These are phyloP conservation scores for Emydomyces testavorans DNA, from an alignment of 2,329 filamentous ascomycete species.

Conservation along the genomic window DNA sequence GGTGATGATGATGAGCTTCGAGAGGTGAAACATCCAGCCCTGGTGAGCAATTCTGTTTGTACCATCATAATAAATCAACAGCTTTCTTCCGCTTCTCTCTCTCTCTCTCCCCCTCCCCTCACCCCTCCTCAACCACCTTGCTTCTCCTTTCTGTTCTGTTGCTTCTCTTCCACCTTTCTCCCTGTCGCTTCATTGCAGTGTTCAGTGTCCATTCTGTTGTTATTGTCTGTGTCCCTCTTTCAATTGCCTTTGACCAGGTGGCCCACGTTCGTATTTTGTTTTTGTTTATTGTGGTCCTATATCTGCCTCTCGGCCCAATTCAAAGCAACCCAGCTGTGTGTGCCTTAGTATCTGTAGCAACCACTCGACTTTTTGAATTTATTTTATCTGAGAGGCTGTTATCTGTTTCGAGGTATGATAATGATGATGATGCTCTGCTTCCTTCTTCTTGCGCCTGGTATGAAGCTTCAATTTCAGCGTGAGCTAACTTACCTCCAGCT, in stretches of 20 bases:
- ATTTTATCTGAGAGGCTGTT: background rate
- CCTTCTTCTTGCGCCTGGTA: background rate
- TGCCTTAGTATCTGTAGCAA: background rate
- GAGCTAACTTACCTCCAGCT: slow-evolving; percentile 1
- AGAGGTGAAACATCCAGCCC: background rate
- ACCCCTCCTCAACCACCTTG: slow-evolving; percentile 7
- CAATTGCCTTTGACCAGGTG: background rate
- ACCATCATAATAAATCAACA: too few species aligned
- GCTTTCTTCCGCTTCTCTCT: slow-evolving; percentile 10
- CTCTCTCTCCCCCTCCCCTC: slow-evolving; percentile 11
- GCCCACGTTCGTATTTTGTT: background rate
- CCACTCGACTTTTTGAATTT: background rate
- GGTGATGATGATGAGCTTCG: background rate
- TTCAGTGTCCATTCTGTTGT: slow-evolving; percentile 12
- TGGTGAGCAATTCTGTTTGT: too few species aligned
- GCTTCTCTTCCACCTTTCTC: background rate
- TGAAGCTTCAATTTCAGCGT: background rate
- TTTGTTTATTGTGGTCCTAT: background rate
- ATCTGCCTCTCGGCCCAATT: slow-evolving; percentile 8
- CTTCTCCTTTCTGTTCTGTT: slow-evolving; percentile 9
- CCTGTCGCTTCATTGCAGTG: background rate
- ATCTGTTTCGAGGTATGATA: background rate
- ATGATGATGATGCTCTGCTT: background rate
- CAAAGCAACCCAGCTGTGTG: background rate
- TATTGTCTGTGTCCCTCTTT: slow-evolving; percentile 2